Evolutionary conservation across 2,329 filamentous ascomycete species (phyloP).

Genomic region (Malbranchea cinnamomea): DNA sequence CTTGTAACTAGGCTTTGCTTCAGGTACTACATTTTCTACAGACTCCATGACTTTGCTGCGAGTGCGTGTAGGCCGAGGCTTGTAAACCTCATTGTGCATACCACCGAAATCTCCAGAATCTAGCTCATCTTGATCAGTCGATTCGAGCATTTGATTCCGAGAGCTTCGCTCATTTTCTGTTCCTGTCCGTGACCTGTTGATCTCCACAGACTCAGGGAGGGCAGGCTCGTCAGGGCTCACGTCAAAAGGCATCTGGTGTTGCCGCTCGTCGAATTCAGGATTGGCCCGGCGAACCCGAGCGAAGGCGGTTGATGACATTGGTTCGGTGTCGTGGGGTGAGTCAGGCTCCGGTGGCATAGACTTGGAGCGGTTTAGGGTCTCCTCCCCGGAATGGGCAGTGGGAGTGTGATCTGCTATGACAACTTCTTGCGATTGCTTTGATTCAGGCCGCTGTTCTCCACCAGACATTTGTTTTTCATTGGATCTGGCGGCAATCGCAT

Average conservation of each 20-base stretch:
- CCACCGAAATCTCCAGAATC: constrained; percentile 14
- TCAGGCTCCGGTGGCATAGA: constrained; percentile 15
- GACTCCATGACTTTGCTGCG: too few species aligned
- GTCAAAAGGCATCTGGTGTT: constrained; percentile 11
- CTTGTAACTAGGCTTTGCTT: too few species aligned
- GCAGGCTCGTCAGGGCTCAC: constrained; percentile 17
- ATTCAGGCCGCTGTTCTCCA: too few species aligned
- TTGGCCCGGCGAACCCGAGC: constrained; percentile 10
- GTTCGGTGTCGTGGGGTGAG: constrained; percentile 27
- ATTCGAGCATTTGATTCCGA: too few species aligned
- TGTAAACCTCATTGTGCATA: constrained; percentile 24
- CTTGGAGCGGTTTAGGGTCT: constrained; percentile 13
- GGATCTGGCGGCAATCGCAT: too few species aligned
- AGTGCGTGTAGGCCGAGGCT: constrained; percentile 23
- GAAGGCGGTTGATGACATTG: constrained; percentile 21
- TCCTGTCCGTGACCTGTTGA: constrained; percentile 1
- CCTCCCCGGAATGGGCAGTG: constrained; percentile 1
- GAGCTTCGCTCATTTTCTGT: background rate
- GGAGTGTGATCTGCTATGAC: background rate
- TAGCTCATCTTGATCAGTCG: constrained; percentile 10
- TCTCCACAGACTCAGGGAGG: constrained; percentile 12
- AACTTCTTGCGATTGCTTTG: too few species aligned
- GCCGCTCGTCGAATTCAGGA: constrained; percentile 1
- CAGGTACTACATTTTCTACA: too few species aligned
- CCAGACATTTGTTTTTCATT: too few species aligned